Conservation (phyloP, 768 basidiomycete genomes). For the Rhizopogon sp. region DNA sequence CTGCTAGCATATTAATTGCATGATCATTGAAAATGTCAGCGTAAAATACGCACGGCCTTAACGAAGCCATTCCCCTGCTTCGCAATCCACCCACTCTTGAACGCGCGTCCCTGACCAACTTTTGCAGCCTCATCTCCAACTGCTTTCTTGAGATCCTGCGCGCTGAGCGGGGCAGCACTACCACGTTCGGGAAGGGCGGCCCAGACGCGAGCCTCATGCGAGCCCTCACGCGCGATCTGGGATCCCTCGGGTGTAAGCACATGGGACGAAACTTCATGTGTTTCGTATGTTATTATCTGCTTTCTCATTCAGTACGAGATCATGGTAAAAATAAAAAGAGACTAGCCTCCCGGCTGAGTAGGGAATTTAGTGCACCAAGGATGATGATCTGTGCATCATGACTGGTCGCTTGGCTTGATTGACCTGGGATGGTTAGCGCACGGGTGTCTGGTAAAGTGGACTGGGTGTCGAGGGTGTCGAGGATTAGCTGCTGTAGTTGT, state of each 20-base stretch:
- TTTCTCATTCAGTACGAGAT: slow-evolving; percentile 10
- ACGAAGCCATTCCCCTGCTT: slow-evolving; percentile 89
- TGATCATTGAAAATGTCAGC: neutral
- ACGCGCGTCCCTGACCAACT: slow-evolving; percentile 91
- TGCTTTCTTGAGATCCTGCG: slow-evolving; percentile 61
- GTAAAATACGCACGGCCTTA: slow-evolving; percentile 58
- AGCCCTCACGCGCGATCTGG: slow-evolving; percentile 75
- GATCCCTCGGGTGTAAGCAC: slow-evolving; percentile 77
- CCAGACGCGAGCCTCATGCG: slow-evolving; percentile 97
- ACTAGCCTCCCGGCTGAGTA: slow-evolving; percentile 78
- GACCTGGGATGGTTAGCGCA: slow-evolving; percentile 59
- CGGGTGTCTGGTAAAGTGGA: slow-evolving; percentile 65
- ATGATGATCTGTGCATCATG: slow-evolving; percentile 81
- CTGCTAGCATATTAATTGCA: slow-evolving; percentile 33
- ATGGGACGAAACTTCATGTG: slow-evolving; percentile 72
- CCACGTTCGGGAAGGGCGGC: slow-evolving; percentile 70
- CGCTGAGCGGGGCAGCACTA: slow-evolving; percentile 58
- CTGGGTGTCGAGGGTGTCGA: slow-evolving; percentile 61
- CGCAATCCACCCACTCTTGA: slow-evolving; percentile 95
- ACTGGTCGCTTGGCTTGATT: slow-evolving; percentile 48
- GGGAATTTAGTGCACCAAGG: slow-evolving; percentile 88
- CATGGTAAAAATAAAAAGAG: neutral
- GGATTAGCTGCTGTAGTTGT: slow-evolving; percentile 70
- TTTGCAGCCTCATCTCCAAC: slow-evolving; percentile 89
- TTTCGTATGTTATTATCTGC: slow-evolving; percentile 81